Conservation (phyloP, 73 alveolate genomes). For the Paraurostyla sp. region DNA sequence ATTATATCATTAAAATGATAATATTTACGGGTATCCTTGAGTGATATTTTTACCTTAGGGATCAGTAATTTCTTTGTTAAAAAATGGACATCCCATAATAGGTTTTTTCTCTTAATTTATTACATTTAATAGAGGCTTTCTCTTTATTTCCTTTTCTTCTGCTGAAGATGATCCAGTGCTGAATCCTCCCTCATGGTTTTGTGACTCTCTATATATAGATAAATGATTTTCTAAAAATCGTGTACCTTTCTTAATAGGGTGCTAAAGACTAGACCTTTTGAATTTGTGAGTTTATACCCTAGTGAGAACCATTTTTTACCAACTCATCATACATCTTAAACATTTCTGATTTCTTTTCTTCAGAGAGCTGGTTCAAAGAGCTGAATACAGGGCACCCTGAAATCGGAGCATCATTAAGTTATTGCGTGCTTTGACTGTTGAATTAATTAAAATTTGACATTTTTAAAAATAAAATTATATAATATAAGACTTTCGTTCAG, state of each 20-base stretch:
- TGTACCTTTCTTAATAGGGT: neutral
- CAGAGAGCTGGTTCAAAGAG: neutral
- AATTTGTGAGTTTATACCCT: neutral
- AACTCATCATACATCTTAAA: constrained; percentile 6
- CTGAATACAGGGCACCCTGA: neutral
- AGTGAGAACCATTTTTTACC: neutral
- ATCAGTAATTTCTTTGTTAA: constrained; percentile 48
- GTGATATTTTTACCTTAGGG: constrained; percentile 59
- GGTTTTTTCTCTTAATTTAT: neutral
- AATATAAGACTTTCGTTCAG: no score
- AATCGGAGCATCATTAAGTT: no score
- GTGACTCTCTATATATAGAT: no score
- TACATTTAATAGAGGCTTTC: neutral
- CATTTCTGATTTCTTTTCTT: constrained; percentile 25
- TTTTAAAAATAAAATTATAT: constrained; percentile 40
- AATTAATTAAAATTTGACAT: constrained; percentile 36
- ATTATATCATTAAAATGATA: neutral
- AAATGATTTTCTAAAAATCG: neutral
- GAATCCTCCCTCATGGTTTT: no score
- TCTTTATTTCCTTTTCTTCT: neutral
- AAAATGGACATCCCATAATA: constrained; percentile 61
- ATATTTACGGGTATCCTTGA: constrained; percentile 47
- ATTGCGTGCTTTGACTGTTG: constrained; percentile 53
- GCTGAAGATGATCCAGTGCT: neutral
- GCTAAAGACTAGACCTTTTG: neutral